Evolutionary conservation across 371 early-diverging fungal genomes (phyloP).

Genomic region (Mucor sp.): DNA sequence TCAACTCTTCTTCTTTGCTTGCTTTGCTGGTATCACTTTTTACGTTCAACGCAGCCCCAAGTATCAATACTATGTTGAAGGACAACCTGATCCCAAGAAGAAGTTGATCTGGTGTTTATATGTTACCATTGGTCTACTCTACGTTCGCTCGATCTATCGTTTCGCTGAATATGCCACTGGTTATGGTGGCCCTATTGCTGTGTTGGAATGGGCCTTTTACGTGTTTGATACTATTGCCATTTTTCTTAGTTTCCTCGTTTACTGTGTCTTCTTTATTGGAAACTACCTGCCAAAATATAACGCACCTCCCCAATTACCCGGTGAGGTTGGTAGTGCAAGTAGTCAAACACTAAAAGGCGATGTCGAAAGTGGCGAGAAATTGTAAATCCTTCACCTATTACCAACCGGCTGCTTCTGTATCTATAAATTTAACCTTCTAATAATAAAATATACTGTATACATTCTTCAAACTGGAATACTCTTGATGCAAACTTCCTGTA

Average conservation of each 20-base stretch:
- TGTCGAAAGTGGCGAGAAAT: background rate
- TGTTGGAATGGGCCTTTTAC: constrained; percentile 19
- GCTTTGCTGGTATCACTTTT: constrained; percentile 13
- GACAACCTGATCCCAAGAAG: constrained; percentile 3
- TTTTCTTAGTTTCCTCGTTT: background rate
- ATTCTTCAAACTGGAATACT: no score
- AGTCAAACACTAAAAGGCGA: background rate
- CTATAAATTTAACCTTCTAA: no score
- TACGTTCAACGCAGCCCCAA: constrained; percentile 14
- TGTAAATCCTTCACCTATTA: background rate
- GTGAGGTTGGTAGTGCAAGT: background rate
- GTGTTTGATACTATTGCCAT: constrained; percentile 19
- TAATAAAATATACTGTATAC: no score
- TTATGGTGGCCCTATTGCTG: constrained; percentile 9
- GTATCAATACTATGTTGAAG: constrained; percentile 6
- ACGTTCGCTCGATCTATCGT: constrained; percentile 22
- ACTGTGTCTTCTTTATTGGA: constrained; percentile 15
- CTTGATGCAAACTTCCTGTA: no score
- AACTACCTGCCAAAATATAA: constrained; percentile 12
- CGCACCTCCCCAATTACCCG: background rate
- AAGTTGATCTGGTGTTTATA: constrained; percentile 9
- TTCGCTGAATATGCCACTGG: constrained; percentile 18
- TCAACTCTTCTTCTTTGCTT: constrained; percentile 20
- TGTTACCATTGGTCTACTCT: constrained; percentile 10
- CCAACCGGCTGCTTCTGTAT: no score